Conservation (phyloP, 192 early-diverging fungal genomes). For the Chytriomyces sp. region DNA sequence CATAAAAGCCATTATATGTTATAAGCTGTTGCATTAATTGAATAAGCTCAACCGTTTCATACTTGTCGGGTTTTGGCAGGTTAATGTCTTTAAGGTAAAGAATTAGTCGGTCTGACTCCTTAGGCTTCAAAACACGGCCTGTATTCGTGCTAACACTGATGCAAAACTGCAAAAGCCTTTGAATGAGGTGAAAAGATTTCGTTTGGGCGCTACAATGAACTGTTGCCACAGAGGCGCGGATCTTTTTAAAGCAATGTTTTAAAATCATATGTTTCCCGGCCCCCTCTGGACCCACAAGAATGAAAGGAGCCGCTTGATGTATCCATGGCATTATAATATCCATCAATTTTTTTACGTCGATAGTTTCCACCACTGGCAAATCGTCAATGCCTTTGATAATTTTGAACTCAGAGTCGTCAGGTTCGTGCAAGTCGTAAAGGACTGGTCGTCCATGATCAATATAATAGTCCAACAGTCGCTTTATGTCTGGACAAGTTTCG, state of each 20-base stretch:
- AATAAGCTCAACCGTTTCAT: slow-evolving; percentile 62
- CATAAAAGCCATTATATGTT: slow-evolving; percentile 61
- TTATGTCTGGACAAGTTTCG: slow-evolving; percentile 47
- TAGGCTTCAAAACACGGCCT: slow-evolving; percentile 55
- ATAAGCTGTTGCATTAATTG: slow-evolving; percentile 62
- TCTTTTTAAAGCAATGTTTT: slow-evolving; percentile 51
- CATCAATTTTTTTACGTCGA: slow-evolving; percentile 46
- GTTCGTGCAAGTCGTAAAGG: slow-evolving; percentile 41
- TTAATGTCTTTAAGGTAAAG: slow-evolving; percentile 68
- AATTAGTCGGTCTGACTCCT: slow-evolving; percentile 54
- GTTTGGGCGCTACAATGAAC: slow-evolving; percentile 66
- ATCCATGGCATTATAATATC: slow-evolving; percentile 60
- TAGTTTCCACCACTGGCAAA: slow-evolving; percentile 56
- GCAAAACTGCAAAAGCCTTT: slow-evolving; percentile 54
- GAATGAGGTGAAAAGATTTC: slow-evolving; percentile 53
- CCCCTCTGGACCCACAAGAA: slow-evolving; percentile 60
- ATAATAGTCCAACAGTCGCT: slow-evolving; percentile 49
- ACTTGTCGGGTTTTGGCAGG: slow-evolving; percentile 60
- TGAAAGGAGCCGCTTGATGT: slow-evolving; percentile 42
- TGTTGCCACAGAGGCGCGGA: slow-evolving; percentile 45
- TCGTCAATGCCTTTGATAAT: slow-evolving; percentile 40
- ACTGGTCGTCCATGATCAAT: slow-evolving; percentile 36
- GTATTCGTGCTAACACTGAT: slow-evolving; percentile 46
- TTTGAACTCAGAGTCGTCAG: slow-evolving; percentile 13
- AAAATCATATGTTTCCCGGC: slow-evolving; percentile 59